These are phyloP conservation scores for Camellia sinensis DNA, from an alignment of 148 eudicot genomes.

Conservation along the genomic window DNA sequence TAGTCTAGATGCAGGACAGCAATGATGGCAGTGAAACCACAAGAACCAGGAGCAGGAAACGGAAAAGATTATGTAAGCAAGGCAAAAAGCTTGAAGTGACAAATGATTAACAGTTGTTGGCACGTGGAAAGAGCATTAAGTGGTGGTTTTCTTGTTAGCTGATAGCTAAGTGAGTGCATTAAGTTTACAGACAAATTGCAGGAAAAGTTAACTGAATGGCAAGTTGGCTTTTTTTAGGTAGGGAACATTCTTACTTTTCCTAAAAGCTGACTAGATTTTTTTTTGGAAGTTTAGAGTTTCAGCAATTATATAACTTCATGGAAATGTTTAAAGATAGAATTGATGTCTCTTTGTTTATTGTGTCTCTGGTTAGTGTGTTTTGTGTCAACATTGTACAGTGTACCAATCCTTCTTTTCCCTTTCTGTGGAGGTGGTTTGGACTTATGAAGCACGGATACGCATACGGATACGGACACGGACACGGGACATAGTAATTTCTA, in stretches of 20 bases:
- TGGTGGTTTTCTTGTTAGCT: not conserved
- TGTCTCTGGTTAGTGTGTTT: no score
- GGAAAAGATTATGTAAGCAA: slow-evolving; percentile 53
- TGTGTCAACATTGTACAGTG: no score
- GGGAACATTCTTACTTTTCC: not conserved
- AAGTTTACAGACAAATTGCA: not conserved
- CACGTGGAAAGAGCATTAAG: not conserved
- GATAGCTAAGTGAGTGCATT: not conserved
- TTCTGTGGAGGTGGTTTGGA: no score
- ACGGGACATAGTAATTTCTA: no score
- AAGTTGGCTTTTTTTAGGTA: not conserved
- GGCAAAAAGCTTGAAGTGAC: slow-evolving; percentile 29
- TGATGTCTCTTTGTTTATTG: no score
- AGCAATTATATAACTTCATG: not conserved
- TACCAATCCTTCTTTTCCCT: no score
- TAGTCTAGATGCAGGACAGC: slow-evolving; percentile 33
- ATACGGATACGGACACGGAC: no score
- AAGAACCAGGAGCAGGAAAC: slow-evolving; percentile 41
- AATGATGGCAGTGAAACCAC: slow-evolving; percentile 24
- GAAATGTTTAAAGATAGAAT: no score
- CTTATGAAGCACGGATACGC: no score
- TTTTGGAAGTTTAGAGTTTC: no score
- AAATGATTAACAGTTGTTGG: slow-evolving; percentile 11
- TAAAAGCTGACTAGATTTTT: not conserved
- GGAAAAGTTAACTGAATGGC: not conserved